These are phyloP conservation scores for Aspergillus conjunctus DNA, from an alignment of 495 filamentous ascomycete species.

Conservation along the genomic window DNA sequence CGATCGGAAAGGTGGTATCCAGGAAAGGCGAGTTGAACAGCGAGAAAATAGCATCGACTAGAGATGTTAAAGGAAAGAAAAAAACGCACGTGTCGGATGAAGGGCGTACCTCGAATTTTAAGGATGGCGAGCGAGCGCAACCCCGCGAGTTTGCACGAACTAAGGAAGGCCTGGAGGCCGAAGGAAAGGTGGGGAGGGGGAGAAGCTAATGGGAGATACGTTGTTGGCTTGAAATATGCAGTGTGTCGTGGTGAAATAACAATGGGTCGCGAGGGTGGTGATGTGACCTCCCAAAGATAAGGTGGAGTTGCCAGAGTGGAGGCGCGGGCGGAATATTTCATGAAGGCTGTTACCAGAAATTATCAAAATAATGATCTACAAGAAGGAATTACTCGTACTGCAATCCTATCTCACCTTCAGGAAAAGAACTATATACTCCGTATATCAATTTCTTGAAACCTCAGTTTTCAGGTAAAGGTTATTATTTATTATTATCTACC, in stretches of 20 bases:
- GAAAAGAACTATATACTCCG: neutral
- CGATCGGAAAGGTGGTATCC: conserved; percentile 39
- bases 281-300: neutral
- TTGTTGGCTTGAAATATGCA: conserved; percentile 1
- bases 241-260: conserved; percentile 2
- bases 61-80: conserved; percentile 12
- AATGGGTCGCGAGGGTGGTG: conserved; percentile 3
- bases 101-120: conserved; percentile 17
- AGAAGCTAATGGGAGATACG: conserved; percentile 10
- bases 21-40: conserved; percentile 37
- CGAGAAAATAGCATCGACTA: conserved; percentile 48
- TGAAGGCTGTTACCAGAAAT: conserved; percentile 1
- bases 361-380: neutral
- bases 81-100: conserved; percentile 27
- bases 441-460: too few species aligned
- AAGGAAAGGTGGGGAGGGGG: conserved; percentile 7
- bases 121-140: conserved; percentile 15
- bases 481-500: too few species aligned
- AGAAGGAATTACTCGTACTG: neutral
- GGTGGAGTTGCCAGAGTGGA: neutral
- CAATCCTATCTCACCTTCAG: neutral
- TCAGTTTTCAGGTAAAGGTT: too few species aligned
- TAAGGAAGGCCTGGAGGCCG: conserved; percentile 7
- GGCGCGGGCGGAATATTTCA: neutral
- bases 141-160: conserved; percentile 18